A percentile compares a stretch with the other conserved stretches of the same genome.
Evolutionary conservation across 306 rosid species (phyloP).

Genomic region (Sindora glabra): DNA sequence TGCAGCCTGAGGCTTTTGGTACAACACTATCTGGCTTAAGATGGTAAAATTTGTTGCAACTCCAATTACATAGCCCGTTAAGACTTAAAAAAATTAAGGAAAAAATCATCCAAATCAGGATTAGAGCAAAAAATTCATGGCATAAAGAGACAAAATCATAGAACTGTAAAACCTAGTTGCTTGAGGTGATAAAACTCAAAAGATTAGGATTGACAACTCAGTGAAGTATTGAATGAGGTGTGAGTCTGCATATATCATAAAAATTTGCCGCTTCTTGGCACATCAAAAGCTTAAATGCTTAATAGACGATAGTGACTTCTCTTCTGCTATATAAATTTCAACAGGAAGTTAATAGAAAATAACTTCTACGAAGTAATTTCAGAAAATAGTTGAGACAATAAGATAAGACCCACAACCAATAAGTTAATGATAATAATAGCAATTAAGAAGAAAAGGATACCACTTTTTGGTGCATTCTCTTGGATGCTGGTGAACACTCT

Average conservation of each 20-base stretch:
- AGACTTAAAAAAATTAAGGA: constrained; percentile 55
- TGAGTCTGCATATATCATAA: background rate
- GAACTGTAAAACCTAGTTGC: background rate
- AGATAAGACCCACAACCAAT: background rate
- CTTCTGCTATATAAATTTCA: background rate
- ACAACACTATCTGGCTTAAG: constrained; percentile 68
- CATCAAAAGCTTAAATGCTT: background rate
- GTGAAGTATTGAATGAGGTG: background rate
- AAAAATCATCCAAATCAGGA: background rate
- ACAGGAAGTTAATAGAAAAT: background rate
- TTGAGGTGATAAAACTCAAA: background rate
- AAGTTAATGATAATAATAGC: constrained; percentile 1
- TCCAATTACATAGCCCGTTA: constrained; percentile 76
- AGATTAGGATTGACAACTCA: background rate
- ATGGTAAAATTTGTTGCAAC: constrained; percentile 65
- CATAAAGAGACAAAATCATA: background rate
- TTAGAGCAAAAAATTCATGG: too few species aligned
- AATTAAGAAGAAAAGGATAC: constrained; percentile 51
- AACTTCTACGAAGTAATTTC: too few species aligned
- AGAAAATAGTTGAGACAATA: too few species aligned
- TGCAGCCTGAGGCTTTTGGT: constrained; percentile 50
- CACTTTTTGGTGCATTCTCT: constrained; percentile 78
- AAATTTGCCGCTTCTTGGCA: background rate
- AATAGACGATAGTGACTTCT: background rate
- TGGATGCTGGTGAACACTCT: constrained; percentile 91